Conservation (phyloP, 2,329 filamentous ascomycete species). For the Rachicladosporium sp. region DNA sequence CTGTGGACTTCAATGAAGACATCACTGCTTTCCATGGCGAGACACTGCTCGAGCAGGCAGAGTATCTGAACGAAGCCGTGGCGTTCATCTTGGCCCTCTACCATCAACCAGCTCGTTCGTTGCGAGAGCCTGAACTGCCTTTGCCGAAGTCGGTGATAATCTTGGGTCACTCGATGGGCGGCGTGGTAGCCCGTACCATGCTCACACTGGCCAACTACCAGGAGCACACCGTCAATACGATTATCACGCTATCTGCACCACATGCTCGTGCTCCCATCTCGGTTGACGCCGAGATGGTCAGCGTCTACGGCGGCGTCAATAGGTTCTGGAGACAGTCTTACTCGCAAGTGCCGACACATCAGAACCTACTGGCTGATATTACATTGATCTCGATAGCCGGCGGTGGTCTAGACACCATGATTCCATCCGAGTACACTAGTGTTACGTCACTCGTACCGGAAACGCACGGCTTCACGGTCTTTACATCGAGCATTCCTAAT, state of each 20-base stretch:
- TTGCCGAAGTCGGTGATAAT: slow-evolving; percentile 93
- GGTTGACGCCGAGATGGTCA: slow-evolving; percentile 87
- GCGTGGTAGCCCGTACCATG: slow-evolving; percentile 88
- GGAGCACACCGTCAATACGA: slow-evolving; percentile 92
- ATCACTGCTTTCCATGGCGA: slow-evolving; percentile 97
- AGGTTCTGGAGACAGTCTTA: slow-evolving; percentile 89
- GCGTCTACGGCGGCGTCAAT: slow-evolving; percentile 87
- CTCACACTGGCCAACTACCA: slow-evolving; percentile 95
- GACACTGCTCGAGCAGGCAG: slow-evolving; percentile 88
- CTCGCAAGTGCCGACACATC: slow-evolving; percentile 65
- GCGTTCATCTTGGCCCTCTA: slow-evolving; percentile 93
- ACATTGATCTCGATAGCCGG: slow-evolving; percentile 93
- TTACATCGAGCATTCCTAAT: slow-evolving; percentile 82
- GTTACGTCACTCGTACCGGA: slow-evolving; percentile 86
- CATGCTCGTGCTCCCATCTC: slow-evolving; percentile 87
- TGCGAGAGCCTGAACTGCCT: slow-evolving; percentile 65
- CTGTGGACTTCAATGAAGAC: slow-evolving; percentile 97
- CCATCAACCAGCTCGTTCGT: slow-evolving; percentile 69
- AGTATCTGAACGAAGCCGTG: slow-evolving; percentile 94
- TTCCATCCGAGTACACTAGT: slow-evolving; percentile 91
- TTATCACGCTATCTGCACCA: slow-evolving; percentile 91
- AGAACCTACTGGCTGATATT: slow-evolving; percentile 87
- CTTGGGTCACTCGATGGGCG: slow-evolving; percentile 95
- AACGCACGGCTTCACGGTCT: slow-evolving; percentile 95
- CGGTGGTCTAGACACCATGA: slow-evolving; percentile 83